A percentile compares a stretch with the other conserved stretches of the same genome.
Evolutionary conservation across 2,329 filamentous ascomycete genomes (phyloP).

Genomic region (Helminthosporium solani): DNA sequence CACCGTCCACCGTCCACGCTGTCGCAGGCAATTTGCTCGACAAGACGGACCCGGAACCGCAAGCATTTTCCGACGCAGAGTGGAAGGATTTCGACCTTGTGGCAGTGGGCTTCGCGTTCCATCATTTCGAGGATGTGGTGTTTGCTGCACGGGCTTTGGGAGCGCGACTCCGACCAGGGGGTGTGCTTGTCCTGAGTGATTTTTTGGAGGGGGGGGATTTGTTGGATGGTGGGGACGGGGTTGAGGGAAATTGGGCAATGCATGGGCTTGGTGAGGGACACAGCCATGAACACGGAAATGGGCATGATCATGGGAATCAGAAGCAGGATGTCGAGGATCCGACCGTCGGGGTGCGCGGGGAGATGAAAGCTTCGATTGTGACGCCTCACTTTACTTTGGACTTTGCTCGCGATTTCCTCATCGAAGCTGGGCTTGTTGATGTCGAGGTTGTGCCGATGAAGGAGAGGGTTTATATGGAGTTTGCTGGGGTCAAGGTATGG

Average conservation of each 20-base stretch:
- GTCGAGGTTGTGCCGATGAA: conserved; percentile 60
- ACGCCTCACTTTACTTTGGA: conserved; percentile 66
- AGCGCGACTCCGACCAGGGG: conserved; percentile 63
- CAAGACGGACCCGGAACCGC: conserved; percentile 21
- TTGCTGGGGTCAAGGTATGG: conserved; percentile 41
- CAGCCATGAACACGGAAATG: conserved; percentile 10
- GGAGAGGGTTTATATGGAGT: conserved; percentile 51
- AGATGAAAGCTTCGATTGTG: conserved; percentile 57
- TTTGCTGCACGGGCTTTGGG: conserved; percentile 61
- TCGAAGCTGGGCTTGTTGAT: conserved; percentile 58
- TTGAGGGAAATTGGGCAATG: conserved; percentile 24
- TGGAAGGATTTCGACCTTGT: conserved; percentile 47
- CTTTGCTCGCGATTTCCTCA: conserved; percentile 62
- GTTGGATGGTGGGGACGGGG: conserved; percentile 28
- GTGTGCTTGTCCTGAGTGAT: conserved; percentile 68
- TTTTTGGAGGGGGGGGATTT: conserved; percentile 58
- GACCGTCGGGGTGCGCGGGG: conserved; percentile 13
- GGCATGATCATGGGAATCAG: conserved; percentile 1
- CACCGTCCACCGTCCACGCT: conserved; percentile 21
- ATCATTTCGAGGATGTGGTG: conserved; percentile 59
- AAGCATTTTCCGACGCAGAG: conserved; percentile 25
- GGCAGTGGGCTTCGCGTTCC: conserved; percentile 47
- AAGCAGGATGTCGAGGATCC: conserved; percentile 11
- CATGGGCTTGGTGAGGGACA: conserved; percentile 13
- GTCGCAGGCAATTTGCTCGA: conserved; percentile 41